These are phyloP conservation scores for Glonium stellatum DNA, from an alignment of 495 filamentous ascomycete species.

Conservation along the genomic window DNA sequence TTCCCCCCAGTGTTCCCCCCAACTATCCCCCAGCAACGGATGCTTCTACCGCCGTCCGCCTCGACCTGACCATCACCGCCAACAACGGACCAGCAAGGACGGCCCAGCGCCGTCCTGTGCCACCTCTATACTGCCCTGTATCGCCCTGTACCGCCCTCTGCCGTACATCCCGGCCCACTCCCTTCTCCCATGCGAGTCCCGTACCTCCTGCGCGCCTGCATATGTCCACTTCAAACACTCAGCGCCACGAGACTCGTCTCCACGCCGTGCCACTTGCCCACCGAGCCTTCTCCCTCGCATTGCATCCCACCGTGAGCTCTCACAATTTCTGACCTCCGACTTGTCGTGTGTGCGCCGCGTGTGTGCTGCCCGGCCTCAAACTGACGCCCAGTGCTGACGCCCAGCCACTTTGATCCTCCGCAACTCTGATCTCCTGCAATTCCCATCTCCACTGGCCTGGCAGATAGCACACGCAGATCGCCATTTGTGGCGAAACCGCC, in stretches of 20 bases:
- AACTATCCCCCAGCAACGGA: too few relatives aligned
- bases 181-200: neutral
- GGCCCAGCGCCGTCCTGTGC: neutral
- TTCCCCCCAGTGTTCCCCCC: too few relatives aligned
- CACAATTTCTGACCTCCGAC: too few relatives aligned
- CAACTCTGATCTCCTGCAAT: too few relatives aligned
- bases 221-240: conserved; percentile 10
- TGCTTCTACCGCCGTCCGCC: too few relatives aligned
- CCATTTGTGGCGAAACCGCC: too few relatives aligned
- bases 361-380: too few relatives aligned
- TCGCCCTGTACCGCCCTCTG: neutral
- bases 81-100: neutral
- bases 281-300: neutral
- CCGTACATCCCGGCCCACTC: neutral
- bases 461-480: too few relatives aligned
- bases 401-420: too few relatives aligned
- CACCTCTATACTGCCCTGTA: neutral
- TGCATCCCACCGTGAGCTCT: neutral
- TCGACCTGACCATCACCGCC: neutral
- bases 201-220: conserved; percentile 1
- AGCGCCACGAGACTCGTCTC: conserved; percentile 3
- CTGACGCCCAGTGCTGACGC: too few relatives aligned
- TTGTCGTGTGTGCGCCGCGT: too few relatives aligned
- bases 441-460: too few relatives aligned
- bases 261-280: neutral